These are phyloP conservation scores for Zymoseptoria brevis DNA, from an alignment of 2,329 filamentous ascomycete species.

Conservation along the genomic window DNA sequence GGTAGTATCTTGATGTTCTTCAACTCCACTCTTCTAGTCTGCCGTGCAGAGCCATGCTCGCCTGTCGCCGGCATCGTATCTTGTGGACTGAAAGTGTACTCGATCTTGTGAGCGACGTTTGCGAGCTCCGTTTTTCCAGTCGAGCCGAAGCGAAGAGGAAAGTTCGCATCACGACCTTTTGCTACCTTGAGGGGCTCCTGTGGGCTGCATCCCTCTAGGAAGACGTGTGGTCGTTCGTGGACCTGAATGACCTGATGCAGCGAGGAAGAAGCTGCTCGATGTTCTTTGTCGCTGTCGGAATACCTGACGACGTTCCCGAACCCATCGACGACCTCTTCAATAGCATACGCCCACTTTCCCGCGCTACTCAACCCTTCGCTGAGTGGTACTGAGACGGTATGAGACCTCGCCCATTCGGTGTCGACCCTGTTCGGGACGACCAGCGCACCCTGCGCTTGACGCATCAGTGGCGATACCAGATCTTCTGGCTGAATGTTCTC, in stretches of 20 bases:
- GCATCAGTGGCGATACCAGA: slow-evolving; percentile 67
- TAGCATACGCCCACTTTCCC: slow-evolving; percentile 79
- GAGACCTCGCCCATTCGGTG: slow-evolving; percentile 70
- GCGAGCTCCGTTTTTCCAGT: slow-evolving; percentile 49
- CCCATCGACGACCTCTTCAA: slow-evolving; percentile 87
- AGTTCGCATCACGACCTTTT: slow-evolving; percentile 57
- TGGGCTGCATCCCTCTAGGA: slow-evolving; percentile 66
- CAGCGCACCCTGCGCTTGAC: slow-evolving; percentile 44
- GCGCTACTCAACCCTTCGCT: slow-evolving; percentile 79
- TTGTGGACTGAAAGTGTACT: slow-evolving; percentile 75
- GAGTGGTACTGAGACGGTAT: slow-evolving; percentile 68
- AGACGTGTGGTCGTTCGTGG: slow-evolving; percentile 72
- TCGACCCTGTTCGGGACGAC: slow-evolving; percentile 55
- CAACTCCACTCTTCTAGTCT: slow-evolving; percentile 51
- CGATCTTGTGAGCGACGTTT: slow-evolving; percentile 62
- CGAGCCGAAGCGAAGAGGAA: slow-evolving; percentile 65
- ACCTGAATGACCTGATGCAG: slow-evolving; percentile 74
- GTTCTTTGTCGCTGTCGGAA: slow-evolving; percentile 55
- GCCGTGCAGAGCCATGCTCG: slow-evolving; percentile 56
- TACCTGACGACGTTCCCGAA: slow-evolving; percentile 83
- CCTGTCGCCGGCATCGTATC: slow-evolving; percentile 60
- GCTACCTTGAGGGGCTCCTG: slow-evolving; percentile 76
- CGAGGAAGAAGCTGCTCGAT: slow-evolving; percentile 38
- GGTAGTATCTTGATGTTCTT: slow-evolving; percentile 58
- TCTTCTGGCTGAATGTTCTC: slow-evolving; percentile 90